Evolutionary conservation across 352 stramenopile genomes (phyloP).

Genomic region (Elongisporangium undulatum): DNA sequence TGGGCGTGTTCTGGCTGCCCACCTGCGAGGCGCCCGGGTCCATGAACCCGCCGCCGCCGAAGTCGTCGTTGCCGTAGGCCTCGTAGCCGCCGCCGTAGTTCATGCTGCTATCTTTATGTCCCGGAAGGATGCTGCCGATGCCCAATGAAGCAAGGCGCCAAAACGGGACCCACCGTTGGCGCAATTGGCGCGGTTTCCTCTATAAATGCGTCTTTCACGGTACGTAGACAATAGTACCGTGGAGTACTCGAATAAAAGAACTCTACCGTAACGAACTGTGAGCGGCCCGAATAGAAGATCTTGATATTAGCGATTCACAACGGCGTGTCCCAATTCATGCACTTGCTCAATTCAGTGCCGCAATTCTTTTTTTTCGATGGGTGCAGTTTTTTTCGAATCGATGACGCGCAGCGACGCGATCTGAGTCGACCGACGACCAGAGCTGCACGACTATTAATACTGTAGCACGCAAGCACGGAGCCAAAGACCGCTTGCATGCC

Average conservation of each 20-base stretch:
- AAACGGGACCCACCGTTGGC: constrained; percentile 1
- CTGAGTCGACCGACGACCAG: not conserved
- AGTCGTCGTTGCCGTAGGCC: constrained; percentile 69
- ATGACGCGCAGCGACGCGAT: not conserved
- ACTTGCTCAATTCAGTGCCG: not conserved
- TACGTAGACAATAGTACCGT: not conserved
- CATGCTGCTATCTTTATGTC: constrained; percentile 17
- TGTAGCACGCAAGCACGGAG: no score
- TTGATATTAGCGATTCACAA: not conserved
- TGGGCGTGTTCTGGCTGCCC: constrained; percentile 45
- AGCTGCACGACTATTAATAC: not conserved
- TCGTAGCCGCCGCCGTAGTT: constrained; percentile 67
- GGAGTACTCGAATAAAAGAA: not conserved
- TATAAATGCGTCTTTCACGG: not conserved
- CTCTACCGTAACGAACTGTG: not conserved
- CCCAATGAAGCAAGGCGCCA: constrained; percentile 8
- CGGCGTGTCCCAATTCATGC: not conserved
- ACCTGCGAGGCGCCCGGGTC: constrained; percentile 35
- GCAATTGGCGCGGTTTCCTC: constrained; percentile 6
- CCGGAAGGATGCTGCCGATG: constrained; percentile 2
- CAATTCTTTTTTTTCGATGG: not conserved
- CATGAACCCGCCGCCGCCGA: constrained; percentile 70
- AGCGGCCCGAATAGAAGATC: not conserved
- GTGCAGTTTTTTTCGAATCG: not conserved
- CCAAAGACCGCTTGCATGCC: no score